These are phyloP conservation scores for Triadica sebifera DNA, from an alignment of 345 rosid genomes.

Conservation along the genomic window DNA sequence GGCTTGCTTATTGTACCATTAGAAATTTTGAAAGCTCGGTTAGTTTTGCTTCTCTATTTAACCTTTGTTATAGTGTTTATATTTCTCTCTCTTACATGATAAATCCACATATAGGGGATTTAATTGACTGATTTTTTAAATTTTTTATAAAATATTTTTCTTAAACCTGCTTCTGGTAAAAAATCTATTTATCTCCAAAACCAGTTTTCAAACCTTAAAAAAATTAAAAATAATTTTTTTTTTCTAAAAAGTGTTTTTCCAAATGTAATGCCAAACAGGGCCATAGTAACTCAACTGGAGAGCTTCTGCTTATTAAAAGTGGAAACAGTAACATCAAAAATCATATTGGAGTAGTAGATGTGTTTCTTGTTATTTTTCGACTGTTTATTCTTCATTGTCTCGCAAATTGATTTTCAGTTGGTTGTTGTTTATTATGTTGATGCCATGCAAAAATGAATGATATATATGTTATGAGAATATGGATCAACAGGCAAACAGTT, in stretches of 20 bases:
- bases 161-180: too few species aligned
- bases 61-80: neutral
- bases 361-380: neutral
- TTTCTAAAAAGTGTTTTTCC: too few species aligned
- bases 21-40: neutral
- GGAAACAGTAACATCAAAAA: neutral
- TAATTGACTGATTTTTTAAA: too few species aligned
- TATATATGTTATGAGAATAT: conserved; percentile 14
- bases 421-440: neutral
- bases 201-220: too few species aligned
- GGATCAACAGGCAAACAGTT: conserved; percentile 67
- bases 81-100: neutral
- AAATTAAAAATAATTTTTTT: too few species aligned
- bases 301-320: neutral
- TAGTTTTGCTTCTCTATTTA: neutral
- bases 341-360: neutral
- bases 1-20: neutral
- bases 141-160: too few species aligned
- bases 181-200: too few species aligned
- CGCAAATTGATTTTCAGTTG: neutral
- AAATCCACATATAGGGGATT: neutral
- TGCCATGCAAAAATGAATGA: neutral
- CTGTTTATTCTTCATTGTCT: neutral
- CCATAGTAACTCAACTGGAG: neutral
- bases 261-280: too few species aligned